Evolutionary conservation across 352 stramenopile genomes (phyloP), one percentile per base, ranked within the genome.

Genomic region (Phytophthora pluvialis): DNA sequence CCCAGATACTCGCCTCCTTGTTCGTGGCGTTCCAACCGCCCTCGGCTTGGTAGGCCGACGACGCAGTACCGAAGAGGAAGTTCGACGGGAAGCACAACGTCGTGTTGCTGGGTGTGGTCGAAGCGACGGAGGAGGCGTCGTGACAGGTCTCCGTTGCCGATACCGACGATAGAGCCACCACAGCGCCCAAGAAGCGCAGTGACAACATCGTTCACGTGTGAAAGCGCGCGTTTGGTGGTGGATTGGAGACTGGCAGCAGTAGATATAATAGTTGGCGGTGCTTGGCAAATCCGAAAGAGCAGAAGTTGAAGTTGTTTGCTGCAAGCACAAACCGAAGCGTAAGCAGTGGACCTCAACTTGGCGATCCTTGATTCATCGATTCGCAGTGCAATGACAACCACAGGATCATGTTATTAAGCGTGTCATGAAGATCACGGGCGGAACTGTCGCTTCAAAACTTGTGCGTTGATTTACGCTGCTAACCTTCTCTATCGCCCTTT

Each of bases 11-110:
- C 28, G 65, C 81, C 33, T 76, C 51, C 40, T 90, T 94, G 33
- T 93, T 94, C 4, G 80, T 91, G 38, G 87, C 81, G 38, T 97
- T 85, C 50, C 78, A 83, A 3, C 77, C 94, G 31, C 95, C 97
- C 75, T 99, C 97, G 32, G 98, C 86, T 78, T 99, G 94, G 75
- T 98, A 98, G 13, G 88, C 72, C 2, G 94, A 93, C 11, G 94
- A 98, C 10, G 93, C 92, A 12, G 81, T 81, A 21, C 94, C 94
- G 57, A 93, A 97, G 44, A 95, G 60, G 75, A 98, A 98, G 60
- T 74, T 40, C 21, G 76, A 63, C 2, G 83, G 67, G 64, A 91
- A 91, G 64, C 83, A 91, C 6, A 69, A 28, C 1, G 63, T 72
- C 45, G 31, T 32, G 26, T 57, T 56, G 42, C 16, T 31, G 48